phyloP scores from a whole-genome alignment of 768 basidiomycete species.

The Collybia nuda region DNA sequence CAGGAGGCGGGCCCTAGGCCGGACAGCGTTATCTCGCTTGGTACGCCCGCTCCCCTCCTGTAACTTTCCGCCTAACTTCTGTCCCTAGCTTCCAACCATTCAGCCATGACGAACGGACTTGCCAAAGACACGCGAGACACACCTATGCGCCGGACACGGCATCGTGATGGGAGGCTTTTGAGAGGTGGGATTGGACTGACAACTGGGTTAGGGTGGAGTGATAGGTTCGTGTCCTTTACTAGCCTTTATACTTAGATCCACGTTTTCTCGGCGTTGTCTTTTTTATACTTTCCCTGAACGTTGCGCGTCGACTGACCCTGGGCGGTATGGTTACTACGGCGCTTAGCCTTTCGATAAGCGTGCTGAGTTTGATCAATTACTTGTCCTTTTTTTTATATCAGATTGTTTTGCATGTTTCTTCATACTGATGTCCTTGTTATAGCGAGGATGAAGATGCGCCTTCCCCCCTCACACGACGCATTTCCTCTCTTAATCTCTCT shows the following conservation, averaged over 20 bases:
- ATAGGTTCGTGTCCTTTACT: slow-evolving; percentile 47
- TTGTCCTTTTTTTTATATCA: not conserved
- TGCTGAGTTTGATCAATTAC: not conserved
- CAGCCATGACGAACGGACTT: slow-evolving; percentile 16
- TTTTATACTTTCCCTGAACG: not conserved
- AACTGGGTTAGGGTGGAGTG: slow-evolving; percentile 75
- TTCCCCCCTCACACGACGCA: slow-evolving; percentile 60
- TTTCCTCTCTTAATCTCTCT: slow-evolving; percentile 56
- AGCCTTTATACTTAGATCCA: not conserved
- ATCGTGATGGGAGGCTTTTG: slow-evolving; percentile 59
- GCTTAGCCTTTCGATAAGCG: not conserved
- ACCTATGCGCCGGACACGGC: slow-evolving; percentile 51
- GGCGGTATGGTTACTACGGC: no score
- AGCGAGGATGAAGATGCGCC: slow-evolving; percentile 78
- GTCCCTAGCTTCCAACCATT: slow-evolving; percentile 3
- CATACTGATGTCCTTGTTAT: slow-evolving; percentile 9
- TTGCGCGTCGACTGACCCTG: no score
- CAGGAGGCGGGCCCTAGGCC: slow-evolving; percentile 13
- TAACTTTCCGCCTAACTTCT: not conserved
- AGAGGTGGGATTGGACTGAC: slow-evolving; percentile 67
- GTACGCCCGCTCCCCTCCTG: slow-evolving; percentile 19
- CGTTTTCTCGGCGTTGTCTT: not conserved
- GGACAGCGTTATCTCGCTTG: slow-evolving; percentile 29
- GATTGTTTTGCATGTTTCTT: not conserved
- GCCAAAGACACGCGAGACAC: slow-evolving; percentile 61